A percentile compares a stretch with the other conserved stretches of the same genome.
Evolutionary conservation across 768 basidiomycete genomes (phyloP).

Genomic region (Heimioporus sp.): DNA sequence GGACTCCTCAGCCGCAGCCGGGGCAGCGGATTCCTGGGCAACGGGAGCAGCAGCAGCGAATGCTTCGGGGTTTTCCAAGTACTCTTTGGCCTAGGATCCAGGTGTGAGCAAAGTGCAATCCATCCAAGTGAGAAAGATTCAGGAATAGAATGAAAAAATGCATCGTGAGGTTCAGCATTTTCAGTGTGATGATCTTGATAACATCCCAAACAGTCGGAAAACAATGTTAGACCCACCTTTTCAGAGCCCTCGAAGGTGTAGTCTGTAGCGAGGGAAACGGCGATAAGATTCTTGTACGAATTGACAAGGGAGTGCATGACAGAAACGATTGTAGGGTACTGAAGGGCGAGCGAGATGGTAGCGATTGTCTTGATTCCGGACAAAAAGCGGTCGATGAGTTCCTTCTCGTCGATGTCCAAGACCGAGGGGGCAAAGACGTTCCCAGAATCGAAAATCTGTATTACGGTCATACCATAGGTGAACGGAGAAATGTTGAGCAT

Average conservation of each 20-base stretch:
- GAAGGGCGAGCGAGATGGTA: slow-evolving; percentile 90
- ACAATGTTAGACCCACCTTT: slow-evolving; percentile 58
- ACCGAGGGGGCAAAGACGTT: slow-evolving; percentile 88
- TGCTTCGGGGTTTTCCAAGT: slow-evolving; percentile 97
- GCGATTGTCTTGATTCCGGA: slow-evolving; percentile 94
- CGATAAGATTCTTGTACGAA: slow-evolving; percentile 97
- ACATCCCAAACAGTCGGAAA: slow-evolving; percentile 17
- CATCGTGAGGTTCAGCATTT: slow-evolving; percentile 73
- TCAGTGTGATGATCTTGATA: slow-evolving; percentile 60
- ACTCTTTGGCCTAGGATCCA: slow-evolving; percentile 77
- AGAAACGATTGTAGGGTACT: slow-evolving; percentile 95
- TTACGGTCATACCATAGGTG: slow-evolving; percentile 99
- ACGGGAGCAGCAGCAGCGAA: slow-evolving; percentile 81
- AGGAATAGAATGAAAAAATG: slow-evolving; percentile 25
- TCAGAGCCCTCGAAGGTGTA: slow-evolving; percentile 93
- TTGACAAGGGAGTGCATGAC: slow-evolving; percentile 95
- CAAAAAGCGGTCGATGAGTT: slow-evolving; percentile 90
- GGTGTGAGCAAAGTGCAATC: slow-evolving; percentile 2
- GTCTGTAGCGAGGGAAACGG: slow-evolving; percentile 85
- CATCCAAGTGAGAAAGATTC: slow-evolving; percentile 17
- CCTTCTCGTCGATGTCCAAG: slow-evolving; percentile 89
- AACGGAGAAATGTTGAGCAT: slow-evolving; percentile 99
- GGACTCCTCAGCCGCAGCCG: slow-evolving; percentile 53
- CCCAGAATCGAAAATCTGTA: slow-evolving; percentile 94
- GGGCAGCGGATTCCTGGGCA: slow-evolving; percentile 47